These are phyloP conservation scores for Raphanus hybrid DNA, from an alignment of 441 rosid genomes.

Conservation along the genomic window DNA sequence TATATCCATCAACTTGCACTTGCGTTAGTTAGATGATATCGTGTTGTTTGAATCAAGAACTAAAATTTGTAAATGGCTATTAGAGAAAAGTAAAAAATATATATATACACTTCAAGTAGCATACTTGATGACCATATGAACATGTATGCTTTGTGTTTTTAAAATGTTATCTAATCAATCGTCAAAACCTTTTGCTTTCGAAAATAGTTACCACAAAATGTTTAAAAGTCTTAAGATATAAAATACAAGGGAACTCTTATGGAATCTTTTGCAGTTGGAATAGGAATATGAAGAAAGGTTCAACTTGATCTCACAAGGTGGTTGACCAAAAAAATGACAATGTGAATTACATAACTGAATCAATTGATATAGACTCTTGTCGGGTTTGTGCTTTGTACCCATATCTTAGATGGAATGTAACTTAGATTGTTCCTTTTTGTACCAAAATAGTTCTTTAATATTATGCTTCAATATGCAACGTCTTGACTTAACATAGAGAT, in stretches of 20 bases:
- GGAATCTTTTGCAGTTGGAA: conserved; percentile 5
- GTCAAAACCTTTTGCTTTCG: neutral
- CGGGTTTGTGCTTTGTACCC: neutral
- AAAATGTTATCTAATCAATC: neutral
- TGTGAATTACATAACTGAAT: neutral
- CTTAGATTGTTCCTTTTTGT: neutral
- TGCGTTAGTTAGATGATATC: conserved; percentile 1
- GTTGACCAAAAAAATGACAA: neutral
- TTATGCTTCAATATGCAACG: neutral
- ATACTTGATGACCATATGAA: neutral
- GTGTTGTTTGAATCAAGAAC: neutral
- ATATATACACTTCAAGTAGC: neutral
- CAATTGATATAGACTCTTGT: conserved; percentile 6
- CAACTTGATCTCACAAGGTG: conserved; percentile 20
- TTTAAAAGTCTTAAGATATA: neutral
- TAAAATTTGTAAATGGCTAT: neutral
- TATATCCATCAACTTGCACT: conserved; percentile 12
- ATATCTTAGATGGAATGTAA: neutral
- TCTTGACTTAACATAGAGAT: neutral
- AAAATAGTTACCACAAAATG: neutral
- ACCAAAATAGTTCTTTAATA: neutral
- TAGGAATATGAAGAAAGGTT: neutral
- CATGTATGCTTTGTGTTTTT: neutral
- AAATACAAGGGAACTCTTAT: conserved; percentile 17
- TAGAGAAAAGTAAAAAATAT: neutral